A percentile compares a stretch with the other conserved stretches of the same genome.
Evolutionary conservation across 768 basidiomycete genomes (phyloP).

Genomic region (Kwoniella mangroviensis): DNA sequence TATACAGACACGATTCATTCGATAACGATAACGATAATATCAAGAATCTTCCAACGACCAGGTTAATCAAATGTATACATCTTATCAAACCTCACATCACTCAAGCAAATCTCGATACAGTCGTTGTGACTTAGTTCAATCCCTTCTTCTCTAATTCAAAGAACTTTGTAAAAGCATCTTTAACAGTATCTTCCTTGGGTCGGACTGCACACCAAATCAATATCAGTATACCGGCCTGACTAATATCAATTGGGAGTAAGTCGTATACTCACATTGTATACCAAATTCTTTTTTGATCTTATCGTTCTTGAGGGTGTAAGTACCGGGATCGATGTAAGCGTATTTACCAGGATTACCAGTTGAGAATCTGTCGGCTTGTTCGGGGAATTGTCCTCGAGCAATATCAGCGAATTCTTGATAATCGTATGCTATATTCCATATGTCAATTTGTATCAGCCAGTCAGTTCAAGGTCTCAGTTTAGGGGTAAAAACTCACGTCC

Average conservation of each 20-base stretch:
- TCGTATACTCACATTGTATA: constrained; percentile 37
- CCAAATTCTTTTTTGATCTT: constrained; percentile 43
- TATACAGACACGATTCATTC: too few relatives aligned
- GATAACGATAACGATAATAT: too few relatives aligned
- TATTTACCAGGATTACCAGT: constrained; percentile 38
- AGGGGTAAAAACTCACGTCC: constrained; percentile 28
- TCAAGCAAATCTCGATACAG: neutral
- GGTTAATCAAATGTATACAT: too few relatives aligned
- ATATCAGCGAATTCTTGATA: constrained; percentile 40
- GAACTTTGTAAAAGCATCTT: constrained; percentile 34
- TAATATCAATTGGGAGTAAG: neutral
- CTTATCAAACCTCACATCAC: neutral
- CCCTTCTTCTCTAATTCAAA: constrained; percentile 40
- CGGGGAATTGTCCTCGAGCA: constrained; percentile 33
- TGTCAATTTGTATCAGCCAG: too few relatives aligned
- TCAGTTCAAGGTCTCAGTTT: too few relatives aligned
- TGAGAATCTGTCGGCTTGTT: constrained; percentile 34
- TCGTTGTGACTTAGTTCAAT: constrained; percentile 15
- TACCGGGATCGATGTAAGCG: constrained; percentile 35
- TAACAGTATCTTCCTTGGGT: constrained; percentile 38
- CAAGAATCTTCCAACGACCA: too few relatives aligned
- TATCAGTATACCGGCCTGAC: neutral
- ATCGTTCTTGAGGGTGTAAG: constrained; percentile 37
- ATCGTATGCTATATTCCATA: constrained; percentile 25
- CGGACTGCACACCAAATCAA: constrained; percentile 25